Percentiles rank a stretch among this genome's conserved stretches.
Conservation (phyloP, 1,284 basidiomycete species). For the Malassezia sp. region DNA sequence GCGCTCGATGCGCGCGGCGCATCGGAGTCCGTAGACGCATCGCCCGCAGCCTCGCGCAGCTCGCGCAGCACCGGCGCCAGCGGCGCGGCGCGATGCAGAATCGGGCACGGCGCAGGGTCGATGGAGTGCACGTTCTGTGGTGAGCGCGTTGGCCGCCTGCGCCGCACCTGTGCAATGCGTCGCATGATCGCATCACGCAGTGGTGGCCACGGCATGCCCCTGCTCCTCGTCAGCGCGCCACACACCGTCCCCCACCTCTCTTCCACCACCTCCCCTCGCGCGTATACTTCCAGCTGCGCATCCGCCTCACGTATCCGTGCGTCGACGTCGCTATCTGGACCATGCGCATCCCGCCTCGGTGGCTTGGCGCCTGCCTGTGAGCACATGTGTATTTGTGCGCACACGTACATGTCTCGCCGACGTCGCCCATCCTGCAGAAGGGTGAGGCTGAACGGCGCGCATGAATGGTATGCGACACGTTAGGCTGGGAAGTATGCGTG, state of each 20-base stretch:
- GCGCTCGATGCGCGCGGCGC: not conserved
- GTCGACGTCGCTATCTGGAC: too few species aligned
- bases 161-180: constrained; percentile 4
- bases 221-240: not conserved
- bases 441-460: too few species aligned
- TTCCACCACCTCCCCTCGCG: too few species aligned
- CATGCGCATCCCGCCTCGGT: too few species aligned
- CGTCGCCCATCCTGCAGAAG: too few species aligned
- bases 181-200: not conserved
- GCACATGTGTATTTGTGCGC: not conserved
- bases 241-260: too few species aligned
- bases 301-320: too few species aligned
- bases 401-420: not conserved
- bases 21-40: not conserved
- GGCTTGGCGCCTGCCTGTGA: not conserved
- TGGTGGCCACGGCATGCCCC: constrained; percentile 3
- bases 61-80: constrained; percentile 9
- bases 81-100: constrained; percentile 8
- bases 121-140: not conserved
- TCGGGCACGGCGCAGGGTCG: not conserved
- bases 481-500: too few species aligned
- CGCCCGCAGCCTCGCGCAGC: not conserved
- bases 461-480: too few species aligned
- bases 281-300: too few species aligned
- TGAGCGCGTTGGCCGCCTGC: not conserved